Evolutionary conservation across 768 basidiomycete genomes (phyloP).

Genomic region (Boletus reticulatus): DNA sequence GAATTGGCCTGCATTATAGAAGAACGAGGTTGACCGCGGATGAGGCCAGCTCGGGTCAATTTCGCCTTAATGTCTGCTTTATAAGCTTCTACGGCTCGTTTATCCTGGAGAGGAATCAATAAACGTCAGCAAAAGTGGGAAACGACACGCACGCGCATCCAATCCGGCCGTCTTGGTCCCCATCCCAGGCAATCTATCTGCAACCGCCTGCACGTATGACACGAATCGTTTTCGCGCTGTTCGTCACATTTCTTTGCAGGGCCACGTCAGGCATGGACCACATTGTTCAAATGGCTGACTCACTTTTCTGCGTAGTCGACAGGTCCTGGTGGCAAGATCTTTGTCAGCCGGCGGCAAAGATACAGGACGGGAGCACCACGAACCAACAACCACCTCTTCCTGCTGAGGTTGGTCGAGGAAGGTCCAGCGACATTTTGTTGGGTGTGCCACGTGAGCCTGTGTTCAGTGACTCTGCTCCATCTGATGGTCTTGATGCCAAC

Average conservation of each 20-base stretch:
- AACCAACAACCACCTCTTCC: conserved; percentile 82
- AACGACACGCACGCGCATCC: conserved; percentile 68
- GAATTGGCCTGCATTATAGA: conserved; percentile 42
- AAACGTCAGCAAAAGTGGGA: conserved; percentile 4
- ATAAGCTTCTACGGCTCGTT: conserved; percentile 77
- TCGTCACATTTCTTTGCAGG: conserved; percentile 84
- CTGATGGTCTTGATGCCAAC: conserved; percentile 36
- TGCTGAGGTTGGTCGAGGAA: conserved; percentile 51
- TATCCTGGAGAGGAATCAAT: conserved; percentile 53
- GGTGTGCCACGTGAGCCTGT: conserved; percentile 40
- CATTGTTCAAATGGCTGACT: neutral
- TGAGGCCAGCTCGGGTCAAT: conserved; percentile 72
- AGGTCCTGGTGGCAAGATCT: conserved; percentile 54
- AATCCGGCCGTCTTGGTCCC: conserved; percentile 83
- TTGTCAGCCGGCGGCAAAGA: conserved; percentile 5
- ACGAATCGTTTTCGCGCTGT: conserved; percentile 76
- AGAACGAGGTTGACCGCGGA: conserved; percentile 77
- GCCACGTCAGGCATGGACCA: conserved; percentile 1
- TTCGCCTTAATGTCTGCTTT: conserved; percentile 84
- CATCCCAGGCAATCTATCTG: conserved; percentile 83
- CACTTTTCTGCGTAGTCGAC: conserved; percentile 80
- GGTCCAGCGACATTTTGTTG: conserved; percentile 45
- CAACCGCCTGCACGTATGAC: conserved; percentile 76
- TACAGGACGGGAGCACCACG: conserved; percentile 28
- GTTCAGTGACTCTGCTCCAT: conserved; percentile 30